Base-by-base conservation (phyloP, 257 asterid species). In the Gardenia jasminoides region DNA sequence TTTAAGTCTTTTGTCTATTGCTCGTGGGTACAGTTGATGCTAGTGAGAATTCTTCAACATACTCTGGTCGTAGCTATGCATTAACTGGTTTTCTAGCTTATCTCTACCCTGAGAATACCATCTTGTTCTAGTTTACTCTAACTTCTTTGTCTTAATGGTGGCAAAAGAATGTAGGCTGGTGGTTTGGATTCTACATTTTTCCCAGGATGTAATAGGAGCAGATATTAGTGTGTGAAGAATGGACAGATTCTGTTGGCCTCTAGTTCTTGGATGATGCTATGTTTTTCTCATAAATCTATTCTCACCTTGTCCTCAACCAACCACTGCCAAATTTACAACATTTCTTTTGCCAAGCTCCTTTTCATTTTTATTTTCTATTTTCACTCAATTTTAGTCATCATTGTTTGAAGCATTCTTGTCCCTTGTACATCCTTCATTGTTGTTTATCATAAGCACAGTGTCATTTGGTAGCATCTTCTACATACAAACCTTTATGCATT, bases 401-500 rank as follows among this genome's bases (percentile, higher is more conserved):
- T 5, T 48, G 44, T 48, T 47, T 48, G 52, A 48, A 28, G 31
- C 26, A 41, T 8, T 69, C 26, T 17, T 6, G 9, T 19, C 26
- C 39, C 19, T 24, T 44, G 10, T 44, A 43, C 26, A 50, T 72
- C 16, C 22, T 31, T 39, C 39, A 33, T 54, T 33, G 20, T 52
- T 50, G 4, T 31, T 50, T 65, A 33, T 36, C 56, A 47, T 52
- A 28, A 73, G 17, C 77, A 72, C 43, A 11, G n/a, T 72, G 36
- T 30, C 75, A 70, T 46, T 70, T 30, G 77, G 52, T 52, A 44
- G 43, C 76, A 47, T 72, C 48, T 73, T 4, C n/a, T 73, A 43
- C 24, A 17, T 54, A 19, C n/a, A 54, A 3, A 22, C n/a, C 8
- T 54, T 10, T 10, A 13, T 20, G 41, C n/a, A 17, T 52, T 72